Conservation (phyloP, 1,284 basidiomycete genomes). For the Trametes sp. region DNA sequence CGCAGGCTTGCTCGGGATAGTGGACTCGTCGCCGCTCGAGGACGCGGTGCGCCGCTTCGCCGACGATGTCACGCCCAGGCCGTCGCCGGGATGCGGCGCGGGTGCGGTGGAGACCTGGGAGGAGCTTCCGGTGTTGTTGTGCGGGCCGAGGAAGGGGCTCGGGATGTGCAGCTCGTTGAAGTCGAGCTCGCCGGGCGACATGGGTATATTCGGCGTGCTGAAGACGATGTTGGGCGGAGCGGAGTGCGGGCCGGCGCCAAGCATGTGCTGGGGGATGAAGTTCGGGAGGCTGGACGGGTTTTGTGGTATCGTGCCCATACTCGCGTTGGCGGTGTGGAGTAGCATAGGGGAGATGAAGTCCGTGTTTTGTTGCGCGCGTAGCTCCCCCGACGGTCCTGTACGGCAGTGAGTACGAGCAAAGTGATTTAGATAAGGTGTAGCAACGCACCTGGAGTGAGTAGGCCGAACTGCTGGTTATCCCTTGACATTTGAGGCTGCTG, state of each 20-base stretch:
- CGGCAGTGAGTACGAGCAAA: conserved; percentile 1
- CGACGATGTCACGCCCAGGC: conserved; percentile 23
- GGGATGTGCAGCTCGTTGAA: conserved; percentile 73
- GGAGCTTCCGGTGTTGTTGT: conserved; percentile 41
- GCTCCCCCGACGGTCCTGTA: conserved; percentile 68
- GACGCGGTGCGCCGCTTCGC: conserved; percentile 45
- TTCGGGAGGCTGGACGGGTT: conserved; percentile 38
- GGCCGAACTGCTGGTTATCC: conserved; percentile 57
- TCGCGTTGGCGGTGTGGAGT: conserved; percentile 44
- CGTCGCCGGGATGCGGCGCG: conserved; percentile 13
- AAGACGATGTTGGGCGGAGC: conserved; percentile 74
- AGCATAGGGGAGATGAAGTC: conserved; percentile 73
- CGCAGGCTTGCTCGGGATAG: conserved; percentile 45
- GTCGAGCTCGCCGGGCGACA: conserved; percentile 62
- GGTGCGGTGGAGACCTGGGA: conserved; percentile 7
- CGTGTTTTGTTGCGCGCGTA: conserved; percentile 64
- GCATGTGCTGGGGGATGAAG: conserved; percentile 41
- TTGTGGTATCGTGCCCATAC: conserved; percentile 43
- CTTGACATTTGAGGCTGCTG: conserved; percentile 43
- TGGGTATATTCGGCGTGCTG: conserved; percentile 44
- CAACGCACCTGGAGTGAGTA: conserved; percentile 75
- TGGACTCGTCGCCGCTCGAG: conserved; percentile 43
- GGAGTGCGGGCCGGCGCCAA: conserved; percentile 50
- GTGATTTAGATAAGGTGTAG: not conserved
- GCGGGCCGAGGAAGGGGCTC: conserved; percentile 76